phyloP scores from a whole-genome alignment of 2,329 filamentous ascomycete genomes.

The Penicillium digitatum region DNA sequence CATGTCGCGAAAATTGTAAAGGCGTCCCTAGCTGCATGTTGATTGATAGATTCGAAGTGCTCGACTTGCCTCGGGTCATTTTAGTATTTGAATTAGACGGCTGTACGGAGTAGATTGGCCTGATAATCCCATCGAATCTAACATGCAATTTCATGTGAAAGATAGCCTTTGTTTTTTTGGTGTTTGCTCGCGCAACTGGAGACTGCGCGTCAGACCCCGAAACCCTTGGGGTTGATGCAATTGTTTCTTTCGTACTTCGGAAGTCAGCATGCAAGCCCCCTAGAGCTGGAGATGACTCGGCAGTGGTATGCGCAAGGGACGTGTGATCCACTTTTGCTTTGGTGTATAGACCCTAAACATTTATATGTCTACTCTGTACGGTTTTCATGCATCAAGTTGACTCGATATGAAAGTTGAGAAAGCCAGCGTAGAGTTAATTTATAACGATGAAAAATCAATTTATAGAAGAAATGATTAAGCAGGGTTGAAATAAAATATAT shows the following conservation, averaged over 20 bases:
- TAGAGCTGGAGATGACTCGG: neutral
- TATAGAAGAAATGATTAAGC: neutral
- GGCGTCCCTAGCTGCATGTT: constrained; percentile 1
- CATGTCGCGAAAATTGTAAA: constrained; percentile 12
- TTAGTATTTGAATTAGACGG: constrained; percentile 10
- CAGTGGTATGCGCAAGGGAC: constrained; percentile 2
- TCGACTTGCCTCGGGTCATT: constrained; percentile 22
- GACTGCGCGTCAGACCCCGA: neutral
- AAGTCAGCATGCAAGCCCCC: neutral
- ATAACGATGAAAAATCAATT: neutral
- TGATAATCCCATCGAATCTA: neutral
- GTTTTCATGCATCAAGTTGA: neutral
- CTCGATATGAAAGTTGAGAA: neutral
- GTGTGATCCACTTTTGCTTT: neutral
- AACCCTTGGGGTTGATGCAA: neutral
- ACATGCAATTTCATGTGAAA: constrained; percentile 6
- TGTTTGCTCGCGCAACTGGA: neutral
- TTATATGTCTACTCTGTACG: neutral
- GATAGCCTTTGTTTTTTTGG: constrained; percentile 3
- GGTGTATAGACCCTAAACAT: too few relatives aligned
- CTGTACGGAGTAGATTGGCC: neutral
- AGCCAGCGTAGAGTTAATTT: neutral
- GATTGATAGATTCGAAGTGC: constrained; percentile 8
- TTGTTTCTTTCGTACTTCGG: neutral
- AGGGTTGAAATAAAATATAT: neutral